Evolutionary conservation across 2,329 filamentous ascomycete genomes (phyloP).

Genomic region (Sporothrix brasiliensis): DNA sequence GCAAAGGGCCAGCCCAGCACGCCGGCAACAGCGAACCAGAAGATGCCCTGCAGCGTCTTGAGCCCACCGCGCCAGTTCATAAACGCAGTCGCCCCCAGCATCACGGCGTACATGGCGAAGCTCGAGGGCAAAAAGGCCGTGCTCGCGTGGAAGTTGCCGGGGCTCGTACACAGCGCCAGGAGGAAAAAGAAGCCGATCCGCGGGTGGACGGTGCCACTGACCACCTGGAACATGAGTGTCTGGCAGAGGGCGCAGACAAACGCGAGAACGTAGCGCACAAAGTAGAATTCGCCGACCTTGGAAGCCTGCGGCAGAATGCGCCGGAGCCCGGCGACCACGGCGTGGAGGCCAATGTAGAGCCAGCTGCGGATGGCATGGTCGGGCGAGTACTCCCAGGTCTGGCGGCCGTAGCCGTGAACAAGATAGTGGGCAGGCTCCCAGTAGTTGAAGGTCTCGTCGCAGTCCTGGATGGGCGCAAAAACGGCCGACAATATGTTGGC

Average conservation of each 20-base stretch:
- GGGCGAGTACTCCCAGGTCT: slow-evolving; percentile 99
- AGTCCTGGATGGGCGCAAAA: slow-evolving; percentile 92
- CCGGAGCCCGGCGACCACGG: slow-evolving; percentile 67
- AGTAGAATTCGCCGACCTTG: slow-evolving; percentile 81
- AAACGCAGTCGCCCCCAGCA: slow-evolving; percentile 84
- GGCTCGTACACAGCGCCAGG: slow-evolving; percentile 73
- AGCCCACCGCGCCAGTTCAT: slow-evolving; percentile 84
- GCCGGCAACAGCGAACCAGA: slow-evolving; percentile 85
- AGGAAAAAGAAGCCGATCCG: slow-evolving; percentile 85
- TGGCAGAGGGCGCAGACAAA: slow-evolving; percentile 79
- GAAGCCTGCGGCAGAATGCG: slow-evolving; percentile 64
- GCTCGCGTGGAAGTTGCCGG: slow-evolving; percentile 92
- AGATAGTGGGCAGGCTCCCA: slow-evolving; percentile 98
- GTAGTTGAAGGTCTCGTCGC: slow-evolving; percentile 98
- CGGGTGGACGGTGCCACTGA: slow-evolving; percentile 76
- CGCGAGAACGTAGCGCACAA: slow-evolving; percentile 75
- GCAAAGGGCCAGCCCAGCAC: slow-evolving; percentile 95
- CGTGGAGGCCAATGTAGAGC: slow-evolving; percentile 84
- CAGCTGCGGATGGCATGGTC: slow-evolving; percentile 94
- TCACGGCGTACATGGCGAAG: slow-evolving; percentile 93
- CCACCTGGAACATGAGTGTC: slow-evolving; percentile 75
- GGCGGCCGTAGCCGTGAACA: slow-evolving; percentile 85
- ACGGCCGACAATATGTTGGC: slow-evolving; percentile 76
- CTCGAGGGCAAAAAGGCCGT: slow-evolving; percentile 87
- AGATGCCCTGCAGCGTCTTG: slow-evolving; percentile 79